These are phyloP conservation scores for Ocimum tenuiflorum DNA, from an alignment of 257 asterid genomes.

Conservation along the genomic window DNA sequence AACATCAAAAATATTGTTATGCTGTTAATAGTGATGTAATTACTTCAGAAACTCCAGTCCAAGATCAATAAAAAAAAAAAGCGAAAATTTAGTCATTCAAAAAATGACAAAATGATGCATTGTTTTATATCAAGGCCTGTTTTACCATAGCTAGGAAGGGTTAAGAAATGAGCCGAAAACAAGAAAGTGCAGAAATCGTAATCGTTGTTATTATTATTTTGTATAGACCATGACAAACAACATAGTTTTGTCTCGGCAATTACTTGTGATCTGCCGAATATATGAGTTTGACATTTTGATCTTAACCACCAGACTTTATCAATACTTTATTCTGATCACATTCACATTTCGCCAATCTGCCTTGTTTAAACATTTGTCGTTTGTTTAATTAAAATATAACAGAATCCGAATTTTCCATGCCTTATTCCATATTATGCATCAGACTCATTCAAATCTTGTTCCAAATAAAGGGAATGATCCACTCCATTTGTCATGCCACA, in stretches of 20 bases:
- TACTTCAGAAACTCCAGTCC: background rate
- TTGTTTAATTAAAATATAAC: background rate
- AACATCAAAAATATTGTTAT: no score
- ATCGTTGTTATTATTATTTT: background rate
- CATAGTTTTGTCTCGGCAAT: background rate
- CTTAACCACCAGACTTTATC: background rate
- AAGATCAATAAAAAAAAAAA: background rate
- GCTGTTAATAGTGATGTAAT: background rate
- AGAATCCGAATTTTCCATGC: conserved; percentile 5
- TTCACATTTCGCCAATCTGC: conserved; percentile 13
- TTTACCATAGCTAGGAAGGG: background rate
- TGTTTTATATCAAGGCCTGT: no score
- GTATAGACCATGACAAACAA: background rate
- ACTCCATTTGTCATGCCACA: conserved; percentile 25
- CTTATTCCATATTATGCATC: background rate
- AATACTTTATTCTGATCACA: background rate
- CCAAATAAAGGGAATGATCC: background rate
- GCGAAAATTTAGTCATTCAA: background rate
- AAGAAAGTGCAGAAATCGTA: background rate
- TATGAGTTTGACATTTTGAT: background rate
- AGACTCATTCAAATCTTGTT: conserved; percentile 21
- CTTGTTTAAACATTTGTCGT: conserved; percentile 31
- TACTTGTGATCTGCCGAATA: conserved; percentile 23
- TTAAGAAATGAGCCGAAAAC: conserved; percentile 4
- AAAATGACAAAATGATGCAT: background rate